Evolutionary conservation across 1,284 basidiomycete genomes (phyloP), one percentile per base, ranked within the genome.

Genomic region (Takashimella koratensis): DNA sequence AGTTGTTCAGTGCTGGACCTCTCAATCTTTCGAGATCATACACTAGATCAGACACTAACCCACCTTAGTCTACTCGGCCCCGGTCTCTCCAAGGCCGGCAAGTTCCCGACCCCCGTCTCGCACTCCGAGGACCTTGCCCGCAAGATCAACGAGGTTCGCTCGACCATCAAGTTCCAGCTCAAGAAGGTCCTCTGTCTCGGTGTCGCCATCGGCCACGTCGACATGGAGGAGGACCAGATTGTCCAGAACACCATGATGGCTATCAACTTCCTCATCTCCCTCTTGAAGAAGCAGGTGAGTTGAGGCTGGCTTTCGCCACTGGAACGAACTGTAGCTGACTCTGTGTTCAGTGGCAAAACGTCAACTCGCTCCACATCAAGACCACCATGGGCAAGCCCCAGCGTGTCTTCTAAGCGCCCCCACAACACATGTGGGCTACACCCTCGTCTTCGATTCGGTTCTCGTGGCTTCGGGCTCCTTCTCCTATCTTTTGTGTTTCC

Each of bases 171-270:
- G 81, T 96, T 97, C 88, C 93, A 96, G 83, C 84, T 96, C 58
- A 98, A 98, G 86, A 98, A 98, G 83, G 95, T 98, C 57, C 85
- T 99, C 57, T 99, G 96, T 82, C 83, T 98, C 79, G 96, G 92
- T 83, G 95, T 98, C 66, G 96, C 96, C 69, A 87, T 98, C 64
- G 96, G 94, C 71, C 93, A 98, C 81, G 83, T 97, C 76, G 84
- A 96, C 79, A 98, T 98, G 94, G 86, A 83, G 56, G 94, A 98
- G 67, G 96, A 99, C 79, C 91, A 98, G 80, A 88, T 98, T 61
- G 84, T 98, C 65, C 88, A 79, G 66, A 98, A 98, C 81, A 87
- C 92, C 81, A 98, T 98, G 96, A 81, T 98, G 70, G 86, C 91
- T 79, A 95, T 99, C 84, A 99, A 99, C 87, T 99, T 98, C 86